phyloP scores from a whole-genome alignment of 2,329 filamentous ascomycete genomes.

The Sordariomycetes sp. region DNA sequence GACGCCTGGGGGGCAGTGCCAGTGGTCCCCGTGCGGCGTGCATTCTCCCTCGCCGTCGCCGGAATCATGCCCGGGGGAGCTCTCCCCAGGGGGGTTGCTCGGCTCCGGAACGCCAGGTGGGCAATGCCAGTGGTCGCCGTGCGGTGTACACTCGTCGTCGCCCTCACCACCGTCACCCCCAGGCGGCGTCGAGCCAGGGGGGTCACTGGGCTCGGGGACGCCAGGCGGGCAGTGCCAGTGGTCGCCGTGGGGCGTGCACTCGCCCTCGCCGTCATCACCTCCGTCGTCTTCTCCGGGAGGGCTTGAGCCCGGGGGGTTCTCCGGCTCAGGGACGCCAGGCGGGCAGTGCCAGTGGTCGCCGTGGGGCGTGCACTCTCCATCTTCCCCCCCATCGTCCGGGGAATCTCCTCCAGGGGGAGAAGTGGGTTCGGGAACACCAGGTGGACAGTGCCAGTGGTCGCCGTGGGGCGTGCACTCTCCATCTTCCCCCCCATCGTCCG shows the following conservation, averaged over 20 bases:
- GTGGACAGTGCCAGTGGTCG: conserved; percentile 9
- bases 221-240: conserved; percentile 10
- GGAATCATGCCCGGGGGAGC: not conserved
- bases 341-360: conserved; percentile 9
- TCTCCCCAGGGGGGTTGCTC: not conserved
- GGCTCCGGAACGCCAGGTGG: conserved; percentile 7
- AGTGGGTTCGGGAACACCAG: conserved; percentile 6
- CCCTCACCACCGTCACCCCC: not conserved
- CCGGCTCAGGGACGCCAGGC: conserved; percentile 8
- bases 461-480: conserved; percentile 6
- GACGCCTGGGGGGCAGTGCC: not conserved
- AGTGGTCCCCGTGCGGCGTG: not conserved
- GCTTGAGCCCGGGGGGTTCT: too few species aligned
- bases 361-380: conserved; percentile 7
- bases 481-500: not conserved
- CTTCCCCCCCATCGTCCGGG: too few species aligned
- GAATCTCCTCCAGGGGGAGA: conserved; percentile 2
- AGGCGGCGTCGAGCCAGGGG: not conserved
- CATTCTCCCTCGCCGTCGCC: not conserved
- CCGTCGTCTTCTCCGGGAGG: not conserved
- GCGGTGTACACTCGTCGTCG: conserved; percentile 6
- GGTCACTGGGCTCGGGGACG: conserved; percentile 6
- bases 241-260: conserved; percentile 7
- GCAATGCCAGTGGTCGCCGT: conserved; percentile 9
- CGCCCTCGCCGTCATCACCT: not conserved